Conservation (phyloP, 2,329 filamentous ascomycete species). For the Botryotinia narcissicola region DNA sequence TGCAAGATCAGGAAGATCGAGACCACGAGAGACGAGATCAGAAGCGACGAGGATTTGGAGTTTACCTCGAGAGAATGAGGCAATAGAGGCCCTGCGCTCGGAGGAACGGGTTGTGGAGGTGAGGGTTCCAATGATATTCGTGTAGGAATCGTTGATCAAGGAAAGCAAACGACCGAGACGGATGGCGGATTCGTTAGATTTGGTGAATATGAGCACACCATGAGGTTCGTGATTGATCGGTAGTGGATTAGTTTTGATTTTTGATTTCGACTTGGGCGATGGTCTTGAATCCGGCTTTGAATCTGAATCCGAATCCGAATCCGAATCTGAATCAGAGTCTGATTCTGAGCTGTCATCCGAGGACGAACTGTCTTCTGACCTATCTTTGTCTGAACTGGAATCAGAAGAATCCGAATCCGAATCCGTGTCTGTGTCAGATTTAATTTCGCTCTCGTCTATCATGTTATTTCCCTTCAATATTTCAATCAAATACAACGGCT, state of each 20-base stretch:
- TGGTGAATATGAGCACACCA: slow-evolving; percentile 76
- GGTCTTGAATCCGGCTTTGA: slow-evolving; percentile 16
- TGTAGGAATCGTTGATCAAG: slow-evolving; percentile 60
- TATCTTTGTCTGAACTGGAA: slow-evolving; percentile 18
- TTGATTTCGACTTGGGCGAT: background rate
- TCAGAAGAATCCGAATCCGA: slow-evolving; percentile 21
- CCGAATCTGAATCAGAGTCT: background rate
- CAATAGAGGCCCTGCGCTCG: slow-evolving; percentile 64
- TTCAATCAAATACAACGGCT: slow-evolving; percentile 81
- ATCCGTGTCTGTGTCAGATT: slow-evolving; percentile 37
- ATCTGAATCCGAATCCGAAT: slow-evolving; percentile 17
- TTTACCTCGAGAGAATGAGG: slow-evolving; percentile 60
- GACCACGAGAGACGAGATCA: slow-evolving; percentile 86
- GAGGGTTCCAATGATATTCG: slow-evolving; percentile 62
- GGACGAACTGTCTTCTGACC: slow-evolving; percentile 12
- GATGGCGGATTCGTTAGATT: slow-evolving; percentile 84
- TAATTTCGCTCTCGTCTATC: slow-evolving; percentile 36
- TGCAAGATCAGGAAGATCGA: slow-evolving; percentile 75
- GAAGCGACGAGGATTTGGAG: slow-evolving; percentile 81
- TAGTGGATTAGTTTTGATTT: slow-evolving; percentile 13
- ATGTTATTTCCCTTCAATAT: slow-evolving; percentile 62
- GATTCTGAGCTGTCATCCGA: slow-evolving; percentile 13
- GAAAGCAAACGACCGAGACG: slow-evolving; percentile 78
- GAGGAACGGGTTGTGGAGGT: slow-evolving; percentile 76
- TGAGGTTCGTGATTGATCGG: slow-evolving; percentile 28